Evolutionary conservation across 129 eudicot species (phyloP), one percentile per base, ranked within the genome.

Genomic region (Artemisia annua): DNA sequence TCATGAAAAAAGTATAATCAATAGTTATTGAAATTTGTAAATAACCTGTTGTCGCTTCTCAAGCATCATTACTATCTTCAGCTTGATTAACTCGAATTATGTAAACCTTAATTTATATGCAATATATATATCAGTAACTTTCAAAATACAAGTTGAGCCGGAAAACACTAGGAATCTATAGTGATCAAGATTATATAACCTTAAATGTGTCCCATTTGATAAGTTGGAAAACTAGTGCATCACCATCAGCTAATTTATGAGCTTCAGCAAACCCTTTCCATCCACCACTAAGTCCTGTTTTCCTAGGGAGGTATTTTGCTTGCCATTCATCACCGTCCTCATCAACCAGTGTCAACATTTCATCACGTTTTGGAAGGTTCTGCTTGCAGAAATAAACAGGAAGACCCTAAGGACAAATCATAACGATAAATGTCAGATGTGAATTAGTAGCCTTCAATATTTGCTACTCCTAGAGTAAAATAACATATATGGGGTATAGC

Each of bases 231-330:
- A 94, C 88, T 28, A 94, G 77, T 19, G 96, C 93, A 81, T 94
- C 99, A 11, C 99, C 99, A 44, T 94, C 99, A 13, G 76, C 93
- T 74, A 94, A 79, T 57, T 80, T 79, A 78, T 94, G 98, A 69
- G 86, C 97, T 62, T 87, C 78, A 24, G 98, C 75, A 67, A 94
- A 94, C 30, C 76, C 83, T 80, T 91, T 94, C 98, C 98, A 94
- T 12, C 98, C 99, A 4, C 97, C 99, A 73, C 97, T 90, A 26
- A 94, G 96, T 68, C 99, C 99, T 7, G 82, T 63, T 84, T 90
- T 94, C 7, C 90, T 67, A 50, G 82, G 93, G 55, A 90, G 87
- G 63, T 94, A 94, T 51, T 83, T 86, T 2, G 91, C 79, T 16
- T 66, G 75, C 90, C 89, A 90, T 78, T 94, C 91, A 64, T 80